Conservation (phyloP, 202 grass and related monocot genomes). For the Dendrocalamus latiflorus region DNA sequence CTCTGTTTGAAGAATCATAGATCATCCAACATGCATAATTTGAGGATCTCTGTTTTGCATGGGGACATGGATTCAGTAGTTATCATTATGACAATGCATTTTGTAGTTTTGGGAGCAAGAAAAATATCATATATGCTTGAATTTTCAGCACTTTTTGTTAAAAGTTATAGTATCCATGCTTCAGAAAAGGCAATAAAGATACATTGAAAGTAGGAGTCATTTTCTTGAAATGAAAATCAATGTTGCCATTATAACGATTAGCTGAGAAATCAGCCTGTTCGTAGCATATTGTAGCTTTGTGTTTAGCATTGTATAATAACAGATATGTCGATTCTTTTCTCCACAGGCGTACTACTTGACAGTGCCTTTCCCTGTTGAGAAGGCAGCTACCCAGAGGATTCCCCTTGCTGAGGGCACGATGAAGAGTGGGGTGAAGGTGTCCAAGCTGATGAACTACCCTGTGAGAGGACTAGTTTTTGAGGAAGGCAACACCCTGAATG, state of each 20-base stretch:
- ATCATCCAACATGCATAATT: not conserved
- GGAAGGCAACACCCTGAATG: constrained; percentile 59
- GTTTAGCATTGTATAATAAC: not conserved
- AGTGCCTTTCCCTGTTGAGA: constrained; percentile 87
- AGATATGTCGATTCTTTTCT: not conserved
- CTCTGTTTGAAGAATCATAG: too few species aligned
- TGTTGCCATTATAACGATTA: not conserved
- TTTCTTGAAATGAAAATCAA: not conserved
- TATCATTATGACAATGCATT: not conserved
- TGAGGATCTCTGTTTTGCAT: not conserved
- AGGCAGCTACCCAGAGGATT: constrained; percentile 66
- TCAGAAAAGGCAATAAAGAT: not conserved
- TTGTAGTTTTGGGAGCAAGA: not conserved
- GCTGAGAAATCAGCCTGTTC: not conserved
- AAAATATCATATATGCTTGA: not conserved
- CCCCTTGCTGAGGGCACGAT: constrained; percentile 36
- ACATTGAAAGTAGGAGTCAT: not conserved
- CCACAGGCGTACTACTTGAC: constrained; percentile 75
- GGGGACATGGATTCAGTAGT: not conserved
- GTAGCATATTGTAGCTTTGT: not conserved
- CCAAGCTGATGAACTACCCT: constrained; percentile 81
- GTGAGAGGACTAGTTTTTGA: constrained; percentile 93
- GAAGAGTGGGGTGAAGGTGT: constrained; percentile 65
- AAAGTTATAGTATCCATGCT: not conserved
- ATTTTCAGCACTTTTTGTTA: not conserved